A percentile compares a stretch with the other conserved stretches of the same genome.
Evolutionary conservation across 768 basidiomycete genomes (phyloP).

Genomic region (Polyporus arcularius): DNA sequence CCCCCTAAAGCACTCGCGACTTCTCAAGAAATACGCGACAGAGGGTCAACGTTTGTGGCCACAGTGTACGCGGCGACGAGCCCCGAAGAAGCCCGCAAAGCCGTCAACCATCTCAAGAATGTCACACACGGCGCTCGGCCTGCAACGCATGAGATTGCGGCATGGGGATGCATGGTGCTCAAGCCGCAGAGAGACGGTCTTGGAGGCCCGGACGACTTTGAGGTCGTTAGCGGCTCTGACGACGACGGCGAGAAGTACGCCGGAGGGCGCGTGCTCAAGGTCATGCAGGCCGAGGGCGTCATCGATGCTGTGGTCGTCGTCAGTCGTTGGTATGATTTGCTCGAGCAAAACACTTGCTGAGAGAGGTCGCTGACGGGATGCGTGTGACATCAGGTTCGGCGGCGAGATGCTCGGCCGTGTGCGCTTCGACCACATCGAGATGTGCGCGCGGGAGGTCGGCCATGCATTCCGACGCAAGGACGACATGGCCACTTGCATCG

Average conservation of each 20-base stretch:
- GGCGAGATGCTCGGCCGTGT: constrained; percentile 78
- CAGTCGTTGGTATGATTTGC: constrained; percentile 62
- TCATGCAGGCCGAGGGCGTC: constrained; percentile 68
- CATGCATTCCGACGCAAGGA: constrained; percentile 64
- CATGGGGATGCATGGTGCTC: constrained; percentile 78
- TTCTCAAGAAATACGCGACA: constrained; percentile 77
- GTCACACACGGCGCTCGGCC: constrained; percentile 58
- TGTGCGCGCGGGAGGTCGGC: constrained; percentile 74
- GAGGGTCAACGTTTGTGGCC: constrained; percentile 72
- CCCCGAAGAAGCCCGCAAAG: constrained; percentile 49
- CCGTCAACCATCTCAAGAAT: constrained; percentile 53
- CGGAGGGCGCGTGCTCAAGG: constrained; percentile 59
- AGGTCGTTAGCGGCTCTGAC: constrained; percentile 57
- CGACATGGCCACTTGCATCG: constrained; percentile 63
- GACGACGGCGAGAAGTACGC: constrained; percentile 84
- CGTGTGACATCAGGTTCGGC: constrained; percentile 58
- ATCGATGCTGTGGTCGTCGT: constrained; percentile 82
- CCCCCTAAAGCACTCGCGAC: constrained; percentile 49
- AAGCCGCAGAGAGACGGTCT: constrained; percentile 67
- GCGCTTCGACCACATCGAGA: constrained; percentile 76
- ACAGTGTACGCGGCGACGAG: constrained; percentile 58
- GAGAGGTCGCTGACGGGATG: neutral
- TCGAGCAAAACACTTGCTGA: neutral
- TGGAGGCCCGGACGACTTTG: constrained; percentile 75
- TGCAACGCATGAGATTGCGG: constrained; percentile 72